These are phyloP conservation scores for Saccharomyces uvarum DNA, from an alignment of 1,139 yeast species.

Conservation along the genomic window DNA sequence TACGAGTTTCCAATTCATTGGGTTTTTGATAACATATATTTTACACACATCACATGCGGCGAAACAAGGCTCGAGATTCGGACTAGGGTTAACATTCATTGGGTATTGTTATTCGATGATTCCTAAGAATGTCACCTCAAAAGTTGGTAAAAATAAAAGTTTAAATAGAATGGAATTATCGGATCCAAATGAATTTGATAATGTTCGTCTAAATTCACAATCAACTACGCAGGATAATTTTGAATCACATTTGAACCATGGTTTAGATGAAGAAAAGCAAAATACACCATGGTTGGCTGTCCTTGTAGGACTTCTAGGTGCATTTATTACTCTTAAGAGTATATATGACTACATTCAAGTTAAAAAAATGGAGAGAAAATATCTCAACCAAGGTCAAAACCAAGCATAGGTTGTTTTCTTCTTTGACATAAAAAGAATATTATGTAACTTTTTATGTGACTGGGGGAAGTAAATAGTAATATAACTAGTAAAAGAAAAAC, in stretches of 20 bases:
- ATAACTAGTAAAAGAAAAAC: conserved; percentile 4
- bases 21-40: conserved; percentile 81
- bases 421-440: neutral
- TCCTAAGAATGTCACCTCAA: conserved; percentile 41
- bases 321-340: conserved; percentile 58
- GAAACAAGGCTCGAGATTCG: conserved; percentile 89
- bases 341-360: conserved; percentile 65
- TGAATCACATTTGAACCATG: conserved; percentile 36
- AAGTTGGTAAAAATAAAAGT: conserved; percentile 31
- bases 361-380: conserved; percentile 56
- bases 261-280: conserved; percentile 33
- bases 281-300: conserved; percentile 34
- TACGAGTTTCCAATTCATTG: conserved; percentile 86
- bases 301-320: conserved; percentile 44
- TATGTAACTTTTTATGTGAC: neutral
- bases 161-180: conserved; percentile 36
- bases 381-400: conserved; percentile 22
- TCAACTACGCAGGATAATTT: conserved; percentile 38
- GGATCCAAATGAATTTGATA: conserved; percentile 54
- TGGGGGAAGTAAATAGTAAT: neutral
- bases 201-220: conserved; percentile 31
- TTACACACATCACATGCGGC: conserved; percentile 97
- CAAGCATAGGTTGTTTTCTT: conserved; percentile 8
- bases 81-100: conserved; percentile 78
- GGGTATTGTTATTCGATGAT: conserved; percentile 67